Evolutionary conservation across 1,139 yeast species (phyloP).

Genomic region (Hyphopichia wangnamkhiaoensis): DNA sequence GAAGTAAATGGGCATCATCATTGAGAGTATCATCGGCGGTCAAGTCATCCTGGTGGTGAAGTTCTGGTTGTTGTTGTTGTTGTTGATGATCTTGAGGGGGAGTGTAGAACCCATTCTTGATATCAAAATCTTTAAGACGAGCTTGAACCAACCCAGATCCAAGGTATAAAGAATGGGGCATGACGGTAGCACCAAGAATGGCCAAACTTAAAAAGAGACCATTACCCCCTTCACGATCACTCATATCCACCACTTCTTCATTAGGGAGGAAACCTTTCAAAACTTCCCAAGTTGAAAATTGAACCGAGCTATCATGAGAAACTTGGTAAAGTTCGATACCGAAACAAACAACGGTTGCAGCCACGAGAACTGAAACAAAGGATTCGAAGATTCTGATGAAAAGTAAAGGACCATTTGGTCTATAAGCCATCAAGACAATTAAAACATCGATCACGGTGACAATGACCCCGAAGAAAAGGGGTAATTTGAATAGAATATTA

Average conservation of each 20-base stretch:
- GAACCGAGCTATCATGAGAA: slow-evolving; percentile 49
- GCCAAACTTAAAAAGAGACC: slow-evolving; percentile 89
- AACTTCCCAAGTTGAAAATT: slow-evolving; percentile 56
- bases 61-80: neutral
- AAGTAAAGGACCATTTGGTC: slow-evolving; percentile 82
- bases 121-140: slow-evolving; percentile 78
- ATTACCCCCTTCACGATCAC: slow-evolving; percentile 60
- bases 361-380: slow-evolving; percentile 74
- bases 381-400: slow-evolving; percentile 80
- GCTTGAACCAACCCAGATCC: slow-evolving; percentile 96
- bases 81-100: slow-evolving; percentile 15
- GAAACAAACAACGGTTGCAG: slow-evolving; percentile 84
- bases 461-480: slow-evolving; percentile 76
- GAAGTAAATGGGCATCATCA: neutral
- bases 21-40: slow-evolving; percentile 9
- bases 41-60: slow-evolving; percentile 3
- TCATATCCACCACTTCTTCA: slow-evolving; percentile 55
- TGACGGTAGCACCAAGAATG: slow-evolving; percentile 92
- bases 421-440: slow-evolving; percentile 81
- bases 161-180: slow-evolving; percentile 93
- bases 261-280: slow-evolving; percentile 80
- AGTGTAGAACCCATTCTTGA: slow-evolving; percentile 55
- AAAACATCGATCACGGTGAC: slow-evolving; percentile 84
- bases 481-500: slow-evolving; percentile 76
- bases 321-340: slow-evolving; percentile 75